Evolutionary conservation across 1,284 basidiomycete species (phyloP).

Genomic region (Heterobasidion irregulare): DNA sequence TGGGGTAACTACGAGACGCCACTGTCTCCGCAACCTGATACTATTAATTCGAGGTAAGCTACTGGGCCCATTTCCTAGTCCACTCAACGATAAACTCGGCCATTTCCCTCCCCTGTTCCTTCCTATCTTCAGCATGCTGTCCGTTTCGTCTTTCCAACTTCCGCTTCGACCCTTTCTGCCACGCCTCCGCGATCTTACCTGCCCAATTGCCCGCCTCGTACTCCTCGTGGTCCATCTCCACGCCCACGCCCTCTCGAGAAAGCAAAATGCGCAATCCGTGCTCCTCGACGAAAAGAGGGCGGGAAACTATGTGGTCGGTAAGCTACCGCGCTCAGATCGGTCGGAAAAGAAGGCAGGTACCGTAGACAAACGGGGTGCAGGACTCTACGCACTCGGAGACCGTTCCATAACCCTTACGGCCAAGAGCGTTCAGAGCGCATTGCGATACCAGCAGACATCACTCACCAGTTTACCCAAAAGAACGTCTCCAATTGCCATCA

Average conservation of each 20-base stretch:
- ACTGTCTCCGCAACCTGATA: neutral
- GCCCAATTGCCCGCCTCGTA: conserved; percentile 73
- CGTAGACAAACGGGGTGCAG: conserved; percentile 66
- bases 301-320: conserved; percentile 39
- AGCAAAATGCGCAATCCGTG: conserved; percentile 63
- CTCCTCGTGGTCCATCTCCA: conserved; percentile 50
- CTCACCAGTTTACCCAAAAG: conserved; percentile 66
- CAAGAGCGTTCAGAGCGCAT: neutral
- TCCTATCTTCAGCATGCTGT: conserved; percentile 25
- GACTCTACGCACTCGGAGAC: conserved; percentile 67
- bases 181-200: conserved; percentile 45
- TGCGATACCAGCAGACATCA: conserved; percentile 3
- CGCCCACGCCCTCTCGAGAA: conserved; percentile 48
- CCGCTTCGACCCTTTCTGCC: conserved; percentile 34
- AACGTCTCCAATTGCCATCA: conserved; percentile 69
- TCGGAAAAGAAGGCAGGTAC: conserved; percentile 19
- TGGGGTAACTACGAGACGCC: too few species aligned
- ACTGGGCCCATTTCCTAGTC: conserved; percentile 26
- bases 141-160: conserved; percentile 32
- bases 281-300: conserved; percentile 74
- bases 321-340: conserved; percentile 3
- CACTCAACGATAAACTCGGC: conserved; percentile 43
- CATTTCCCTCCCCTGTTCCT: conserved; percentile 38
- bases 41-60: neutral
- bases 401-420: conserved; percentile 54